Evolutionary conservation across 2,329 filamentous ascomycete genomes (phyloP), one percentile per base, ranked within the genome.

Genomic region (Cercospora janseana): DNA sequence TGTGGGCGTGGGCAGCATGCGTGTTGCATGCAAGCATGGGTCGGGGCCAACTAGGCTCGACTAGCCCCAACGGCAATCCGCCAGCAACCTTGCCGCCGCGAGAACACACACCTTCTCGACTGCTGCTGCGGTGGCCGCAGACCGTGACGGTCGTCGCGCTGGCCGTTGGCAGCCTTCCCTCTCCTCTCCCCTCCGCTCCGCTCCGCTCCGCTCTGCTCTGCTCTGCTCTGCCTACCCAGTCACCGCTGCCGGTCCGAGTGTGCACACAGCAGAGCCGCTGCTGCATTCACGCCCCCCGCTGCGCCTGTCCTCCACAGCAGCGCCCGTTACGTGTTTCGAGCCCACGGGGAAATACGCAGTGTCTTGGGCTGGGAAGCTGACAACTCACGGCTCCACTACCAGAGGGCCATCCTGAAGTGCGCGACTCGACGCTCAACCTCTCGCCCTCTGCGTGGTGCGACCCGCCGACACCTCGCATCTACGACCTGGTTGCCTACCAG

Each of bases 211-310:
- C n/a, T n/a, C n/a, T n/a, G n/a, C n/a, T n/a, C n/a, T n/a, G n/a
- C n/a, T n/a, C n/a, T n/a, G n/a, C n/a, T n/a, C 28, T 28, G 27
- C 27, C 15, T 12, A 13, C 7, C 12, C 34, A 21, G 18, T 37
- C 34, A 38, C 34, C 24, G 18, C 34, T 38, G 34, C 34, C 18
- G 34, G 34, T n/a, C 34, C 18, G 34, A 38, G 34, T 38, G 34
- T 38, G 34, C 15, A 38, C 34, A 12, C 34, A n/a, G 34, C 34
- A 21, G 15, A 20, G 24, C 34, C 10, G 10, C 34, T 12, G 24
- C 34, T 8, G 24, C 18, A 20, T 20, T 21, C 18, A 38, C 34
- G 9, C 21, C 18, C n/a, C 15, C 34, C 18, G 24, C 34, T 7
- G 24, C 18, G 13, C 34, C 12, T n/a, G 18, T 6, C 34, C 34